phyloP scores from a whole-genome alignment of 2,329 filamentous ascomycete genomes.

The Cladosporium sp. region DNA sequence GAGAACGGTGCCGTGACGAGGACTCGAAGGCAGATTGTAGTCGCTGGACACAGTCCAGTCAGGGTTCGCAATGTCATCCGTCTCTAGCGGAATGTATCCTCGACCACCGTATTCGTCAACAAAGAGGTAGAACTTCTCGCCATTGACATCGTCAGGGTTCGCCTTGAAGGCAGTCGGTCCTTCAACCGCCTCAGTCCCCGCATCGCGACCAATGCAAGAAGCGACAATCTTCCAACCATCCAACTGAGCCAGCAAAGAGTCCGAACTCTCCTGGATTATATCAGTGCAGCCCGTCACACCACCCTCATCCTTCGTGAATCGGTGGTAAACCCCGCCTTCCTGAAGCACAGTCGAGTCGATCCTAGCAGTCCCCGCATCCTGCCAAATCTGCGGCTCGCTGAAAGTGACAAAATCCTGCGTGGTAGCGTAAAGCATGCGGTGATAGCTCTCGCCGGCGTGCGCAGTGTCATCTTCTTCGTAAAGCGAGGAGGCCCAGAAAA shows the following conservation, averaged over 20 bases:
- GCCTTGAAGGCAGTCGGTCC: slow-evolving; percentile 51
- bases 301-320: slow-evolving; percentile 55
- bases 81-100: slow-evolving; percentile 53
- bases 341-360: slow-evolving; percentile 52
- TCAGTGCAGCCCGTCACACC: slow-evolving; percentile 50
- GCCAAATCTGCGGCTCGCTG: slow-evolving; percentile 46
- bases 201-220: slow-evolving; percentile 49
- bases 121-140: slow-evolving; percentile 53
- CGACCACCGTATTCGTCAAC: slow-evolving; percentile 51
- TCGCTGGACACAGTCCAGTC: slow-evolving; percentile 45
- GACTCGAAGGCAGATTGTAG: slow-evolving; percentile 47
- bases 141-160: slow-evolving; percentile 47
- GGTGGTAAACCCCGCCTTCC: slow-evolving; percentile 42
- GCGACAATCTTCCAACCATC: slow-evolving; percentile 43
- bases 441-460: slow-evolving; percentile 44
- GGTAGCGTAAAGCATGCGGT: slow-evolving; percentile 51
- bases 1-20: slow-evolving; percentile 53
- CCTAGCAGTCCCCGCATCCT: slow-evolving; percentile 48
- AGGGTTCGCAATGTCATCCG: slow-evolving; percentile 46
- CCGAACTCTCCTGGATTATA: slow-evolving; percentile 51
- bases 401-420: slow-evolving; percentile 51
- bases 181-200: slow-evolving; percentile 48
- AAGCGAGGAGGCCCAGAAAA: slow-evolving; percentile 48
- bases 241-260: slow-evolving; percentile 38
- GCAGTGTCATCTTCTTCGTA: slow-evolving; percentile 40